Conservation (phyloP, 371 early-diverging fungal genomes). For the Mortierella sp. region DNA sequence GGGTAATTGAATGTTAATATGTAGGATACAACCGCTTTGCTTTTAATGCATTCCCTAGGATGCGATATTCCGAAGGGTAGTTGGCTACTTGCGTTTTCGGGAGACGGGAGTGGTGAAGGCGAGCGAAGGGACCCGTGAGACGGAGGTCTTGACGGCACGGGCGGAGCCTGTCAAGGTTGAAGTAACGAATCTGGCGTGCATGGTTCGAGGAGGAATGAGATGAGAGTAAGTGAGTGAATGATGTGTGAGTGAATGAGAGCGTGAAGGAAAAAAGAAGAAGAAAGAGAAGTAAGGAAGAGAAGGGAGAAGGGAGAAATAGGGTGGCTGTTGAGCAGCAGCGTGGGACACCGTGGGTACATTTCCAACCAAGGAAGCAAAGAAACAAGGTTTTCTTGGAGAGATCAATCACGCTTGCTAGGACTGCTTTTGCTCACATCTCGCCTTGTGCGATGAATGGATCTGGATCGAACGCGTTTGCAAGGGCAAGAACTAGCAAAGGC, state of each 20-base stretch:
- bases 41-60: not conserved
- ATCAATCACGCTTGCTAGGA: too few relatives aligned
- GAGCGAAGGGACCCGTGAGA: conserved; percentile 22
- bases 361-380: not conserved
- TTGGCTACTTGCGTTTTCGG: conserved; percentile 37
- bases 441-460: too few relatives aligned
- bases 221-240: not conserved
- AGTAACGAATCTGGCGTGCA: conserved; percentile 49
- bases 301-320: conserved; percentile 3
- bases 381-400: too few relatives aligned
- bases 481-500: not conserved
- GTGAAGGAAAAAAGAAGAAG: not conserved
- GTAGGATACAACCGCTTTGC: not conserved
- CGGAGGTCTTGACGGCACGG: conserved; percentile 32
- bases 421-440: too few relatives aligned
- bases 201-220: conserved; percentile 12
- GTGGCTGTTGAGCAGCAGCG: not conserved
- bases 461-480: not conserved
- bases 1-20: not conserved
- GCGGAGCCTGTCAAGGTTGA: conserved; percentile 42
- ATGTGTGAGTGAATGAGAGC: not conserved
- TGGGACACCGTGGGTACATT: too few relatives aligned
- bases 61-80: not conserved
- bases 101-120: conserved; percentile 38
- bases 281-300: not conserved